Evolutionary conservation across 1,139 yeast species (phyloP), one percentile per base, ranked within the genome.

Genomic region (Sugiyamaella sp.): DNA sequence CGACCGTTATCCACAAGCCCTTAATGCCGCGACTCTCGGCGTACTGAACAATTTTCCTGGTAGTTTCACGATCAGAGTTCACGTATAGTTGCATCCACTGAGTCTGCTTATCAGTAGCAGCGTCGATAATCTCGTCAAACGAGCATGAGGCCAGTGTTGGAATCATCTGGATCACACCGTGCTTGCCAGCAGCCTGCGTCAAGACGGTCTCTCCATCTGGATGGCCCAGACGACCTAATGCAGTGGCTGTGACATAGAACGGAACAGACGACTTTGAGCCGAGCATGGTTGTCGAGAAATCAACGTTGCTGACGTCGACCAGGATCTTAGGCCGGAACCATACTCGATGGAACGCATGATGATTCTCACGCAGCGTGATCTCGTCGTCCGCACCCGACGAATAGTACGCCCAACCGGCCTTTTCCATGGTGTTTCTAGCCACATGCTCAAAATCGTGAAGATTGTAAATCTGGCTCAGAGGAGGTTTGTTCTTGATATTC

Each of bases 61-160:
- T 84, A 46, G 86, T 72, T 10, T 77, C 75, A 47, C 93, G 78
- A 66, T 84, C 86, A 29, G 84, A 74, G 65, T 89, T 89, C 51
- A 90, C 96, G 65, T 91, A 91, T 51, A 91, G 75, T 72, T 91
- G 98, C 68, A 84, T 83, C 98, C 98, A 91, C 67, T 89, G 95
- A 5, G 86, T 78, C 67, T 82, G 86, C 35, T 67, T 66, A 41
- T 75, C 80, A 10, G 71, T 68, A 1, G 78, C 76, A 4, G 76
- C 81, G 53, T 77, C 80, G 33, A 75, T 73, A 56, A 83, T 78
- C 60, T 82, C 85, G 54, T 80, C 83, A 53, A 82, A 75, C 1
- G 82, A 73, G 60, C 81, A 78, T 16, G 84, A 76, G 2, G 84
- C 80, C 51, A 79, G 66, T 2, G 81, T 78, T 4, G 85, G 81